Conservation (phyloP, 2,329 filamentous ascomycete genomes). For the Hyphodiscus sp. region DNA sequence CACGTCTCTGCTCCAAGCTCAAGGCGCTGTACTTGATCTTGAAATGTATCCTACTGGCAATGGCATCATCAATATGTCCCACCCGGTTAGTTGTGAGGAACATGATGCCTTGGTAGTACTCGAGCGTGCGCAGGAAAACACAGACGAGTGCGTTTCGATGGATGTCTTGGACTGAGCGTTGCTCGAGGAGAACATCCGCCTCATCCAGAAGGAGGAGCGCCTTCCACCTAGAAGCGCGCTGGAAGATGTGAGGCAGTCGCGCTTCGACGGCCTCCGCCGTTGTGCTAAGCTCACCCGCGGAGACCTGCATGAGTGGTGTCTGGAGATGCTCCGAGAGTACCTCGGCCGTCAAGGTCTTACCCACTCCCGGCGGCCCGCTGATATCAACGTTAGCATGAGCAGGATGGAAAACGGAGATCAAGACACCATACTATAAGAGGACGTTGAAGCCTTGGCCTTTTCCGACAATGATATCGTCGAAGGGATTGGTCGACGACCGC, state of each 20-base stretch:
- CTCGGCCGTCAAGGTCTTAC: slow-evolving; percentile 35
- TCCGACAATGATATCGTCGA: no score
- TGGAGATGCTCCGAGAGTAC: neutral
- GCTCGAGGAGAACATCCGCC: slow-evolving; percentile 51
- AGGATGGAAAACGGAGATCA: no score
- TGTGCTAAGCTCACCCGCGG: slow-evolving; percentile 2
- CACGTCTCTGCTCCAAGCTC: neutral
- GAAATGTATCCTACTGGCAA: slow-evolving; percentile 12
- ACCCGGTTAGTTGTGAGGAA: slow-evolving; percentile 32
- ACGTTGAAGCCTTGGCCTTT: neutral
- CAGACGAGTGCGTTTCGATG: slow-evolving; percentile 28
- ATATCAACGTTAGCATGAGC: neutral
- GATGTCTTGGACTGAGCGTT: slow-evolving; percentile 20
- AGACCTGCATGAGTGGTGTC: neutral
- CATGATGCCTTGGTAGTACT: slow-evolving; percentile 35
- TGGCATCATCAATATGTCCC: slow-evolving; percentile 10
- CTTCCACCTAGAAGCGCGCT: slow-evolving; percentile 51
- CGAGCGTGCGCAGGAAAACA: slow-evolving; percentile 32
- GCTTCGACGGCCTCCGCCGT: no score
- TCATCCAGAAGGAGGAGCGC: slow-evolving; percentile 66
- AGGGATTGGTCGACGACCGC: no score
- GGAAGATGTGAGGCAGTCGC: no score
- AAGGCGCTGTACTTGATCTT: slow-evolving; percentile 10
- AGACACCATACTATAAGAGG: no score
- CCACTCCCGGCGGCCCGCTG: slow-evolving; percentile 1